Base-by-base conservation (phyloP, 768 basidiomycete species). In the Lactarius akahatsu region DNA sequence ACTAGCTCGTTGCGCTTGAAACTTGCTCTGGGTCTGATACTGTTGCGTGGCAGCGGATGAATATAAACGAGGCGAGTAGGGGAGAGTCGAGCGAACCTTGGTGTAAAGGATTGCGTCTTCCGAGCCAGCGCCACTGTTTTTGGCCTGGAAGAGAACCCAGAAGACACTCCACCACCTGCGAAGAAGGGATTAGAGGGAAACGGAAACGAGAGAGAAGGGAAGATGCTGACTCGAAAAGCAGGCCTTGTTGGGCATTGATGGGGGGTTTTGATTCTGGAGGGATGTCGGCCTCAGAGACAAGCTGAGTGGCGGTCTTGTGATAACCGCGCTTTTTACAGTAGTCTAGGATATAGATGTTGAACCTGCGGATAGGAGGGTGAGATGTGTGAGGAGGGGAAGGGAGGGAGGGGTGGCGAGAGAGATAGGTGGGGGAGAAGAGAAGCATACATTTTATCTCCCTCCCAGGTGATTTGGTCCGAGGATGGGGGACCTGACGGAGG, bases 131-230 rank as follows among this genome's bases (percentile, higher is more conserved):
- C 84, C 84, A 58, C 82, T 88, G 69, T 87, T 90, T 77, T 92
- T 92, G 56, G 91, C 90, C 15, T 86, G 86, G 74, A 92, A 93
- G 18, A 92, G 78, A 0, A 91, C 87, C 91, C 91, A 93, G 72
- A 93, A 93, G 28, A 93, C 91, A 70, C 86, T 89, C 91, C 91
- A 93, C 91, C 91, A 93, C 74, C 91, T 92, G 70, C 36, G 58
- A 9, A 36, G 65, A 63, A 70, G 59, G 62, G 70, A 30, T 61
- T 61, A 66, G 55, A 55, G 58, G 62, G 65, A 54, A 62, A 65
- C 20, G 41, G 18, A 20, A 8, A 61, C 13, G n/a, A 69, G 61
- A 65, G 63, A 32, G 62, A 72, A 54, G 57, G 1, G 41, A 23
- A 2, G 43, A 38, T 45, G 80, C 89, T 59, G 72, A 91, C 90